These are phyloP conservation scores for Fragosphaeria purpurea DNA, from an alignment of 2,329 filamentous ascomycete species.

Conservation along the genomic window DNA sequence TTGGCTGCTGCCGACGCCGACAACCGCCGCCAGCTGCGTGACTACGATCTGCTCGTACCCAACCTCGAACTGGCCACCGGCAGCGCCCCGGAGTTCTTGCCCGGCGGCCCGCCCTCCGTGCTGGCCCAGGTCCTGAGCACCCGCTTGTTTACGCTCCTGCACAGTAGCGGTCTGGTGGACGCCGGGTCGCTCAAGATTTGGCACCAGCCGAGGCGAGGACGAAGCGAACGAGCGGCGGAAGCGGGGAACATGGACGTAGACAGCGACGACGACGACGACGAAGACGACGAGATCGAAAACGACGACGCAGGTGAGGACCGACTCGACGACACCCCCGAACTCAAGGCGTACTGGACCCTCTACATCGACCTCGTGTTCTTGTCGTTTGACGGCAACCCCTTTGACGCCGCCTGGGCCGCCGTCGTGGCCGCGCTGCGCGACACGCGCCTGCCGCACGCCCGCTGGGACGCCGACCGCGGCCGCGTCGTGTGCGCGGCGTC, in stretches of 20 bases:
- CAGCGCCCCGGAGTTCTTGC: conserved; percentile 74
- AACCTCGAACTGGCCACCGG: conserved; percentile 91
- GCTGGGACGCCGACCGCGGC: conserved; percentile 76
- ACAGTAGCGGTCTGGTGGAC: conserved; percentile 57
- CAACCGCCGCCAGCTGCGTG: conserved; percentile 38
- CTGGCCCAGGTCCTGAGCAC: conserved; percentile 80
- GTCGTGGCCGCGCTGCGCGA: conserved; percentile 71
- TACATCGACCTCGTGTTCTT: conserved; percentile 95
- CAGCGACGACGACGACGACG: conserved; percentile 20
- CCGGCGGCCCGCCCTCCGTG: conserved; percentile 69
- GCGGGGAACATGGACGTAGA: conserved; percentile 13
- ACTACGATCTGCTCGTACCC: conserved; percentile 72
- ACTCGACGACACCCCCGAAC: conserved; percentile 21
- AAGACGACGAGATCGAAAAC: conserved; percentile 7
- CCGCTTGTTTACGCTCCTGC: conserved; percentile 65
- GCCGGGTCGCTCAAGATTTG: conserved; percentile 63
- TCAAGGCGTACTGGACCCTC: conserved; percentile 88
- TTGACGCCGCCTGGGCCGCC: conserved; percentile 83
- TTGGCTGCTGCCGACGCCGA: conserved; percentile 9
- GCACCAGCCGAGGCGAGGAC: conserved; percentile 34
- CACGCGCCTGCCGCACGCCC: conserved; percentile 66
- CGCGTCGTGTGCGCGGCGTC: conserved; percentile 55
- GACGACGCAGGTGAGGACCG: conserved; percentile 12
- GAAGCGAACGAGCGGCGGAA: conserved; percentile 22
- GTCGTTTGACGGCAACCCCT: conserved; percentile 81